These are phyloP conservation scores for Debaryomyces subglobosus DNA, from an alignment of 1,139 yeast species.

Conservation along the genomic window DNA sequence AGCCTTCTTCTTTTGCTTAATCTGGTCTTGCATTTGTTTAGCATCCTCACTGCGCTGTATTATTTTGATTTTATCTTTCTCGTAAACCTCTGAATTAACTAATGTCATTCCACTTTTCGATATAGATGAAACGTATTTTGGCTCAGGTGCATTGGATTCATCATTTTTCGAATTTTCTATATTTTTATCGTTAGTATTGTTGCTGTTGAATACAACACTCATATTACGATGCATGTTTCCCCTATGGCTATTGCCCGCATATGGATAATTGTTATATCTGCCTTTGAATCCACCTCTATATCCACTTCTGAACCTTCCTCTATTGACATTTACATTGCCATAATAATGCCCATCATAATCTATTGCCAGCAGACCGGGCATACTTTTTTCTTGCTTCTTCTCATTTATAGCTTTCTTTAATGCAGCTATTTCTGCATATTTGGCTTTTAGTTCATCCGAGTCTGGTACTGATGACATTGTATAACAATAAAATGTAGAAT, in stretches of 20 bases:
- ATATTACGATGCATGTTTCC: slow-evolving; percentile 23
- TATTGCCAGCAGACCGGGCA: slow-evolving; percentile 6
- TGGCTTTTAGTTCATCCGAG: slow-evolving; percentile 26
- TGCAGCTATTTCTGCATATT: slow-evolving; percentile 38
- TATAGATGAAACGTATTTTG: slow-evolving; percentile 27
- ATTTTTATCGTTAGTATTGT: neutral
- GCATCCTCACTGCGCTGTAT: slow-evolving; percentile 17
- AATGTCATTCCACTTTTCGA: slow-evolving; percentile 41
- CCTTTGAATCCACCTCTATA: slow-evolving; percentile 11
- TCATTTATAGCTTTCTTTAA: slow-evolving; percentile 33
- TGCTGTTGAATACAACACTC: slow-evolving; percentile 26
- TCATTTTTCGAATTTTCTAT: neutral
- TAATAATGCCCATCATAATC: slow-evolving; percentile 1
- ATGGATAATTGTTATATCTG: neutral
- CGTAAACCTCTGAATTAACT: slow-evolving; percentile 36
- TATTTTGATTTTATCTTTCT: slow-evolving; percentile 30
- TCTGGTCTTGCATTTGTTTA: slow-evolving; percentile 20
- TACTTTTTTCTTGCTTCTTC: slow-evolving; percentile 13
- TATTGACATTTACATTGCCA: neutral
- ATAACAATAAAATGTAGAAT: neutral
- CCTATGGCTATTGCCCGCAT: slow-evolving; percentile 9
- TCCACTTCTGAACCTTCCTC: slow-evolving; percentile 14
- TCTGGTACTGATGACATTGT: slow-evolving; percentile 16
- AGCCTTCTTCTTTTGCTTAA: slow-evolving; percentile 16
- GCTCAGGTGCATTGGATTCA: slow-evolving; percentile 2